phyloP scores from a whole-genome alignment of 2,329 filamentous ascomycete genomes.

The Claviceps capensis region DNA sequence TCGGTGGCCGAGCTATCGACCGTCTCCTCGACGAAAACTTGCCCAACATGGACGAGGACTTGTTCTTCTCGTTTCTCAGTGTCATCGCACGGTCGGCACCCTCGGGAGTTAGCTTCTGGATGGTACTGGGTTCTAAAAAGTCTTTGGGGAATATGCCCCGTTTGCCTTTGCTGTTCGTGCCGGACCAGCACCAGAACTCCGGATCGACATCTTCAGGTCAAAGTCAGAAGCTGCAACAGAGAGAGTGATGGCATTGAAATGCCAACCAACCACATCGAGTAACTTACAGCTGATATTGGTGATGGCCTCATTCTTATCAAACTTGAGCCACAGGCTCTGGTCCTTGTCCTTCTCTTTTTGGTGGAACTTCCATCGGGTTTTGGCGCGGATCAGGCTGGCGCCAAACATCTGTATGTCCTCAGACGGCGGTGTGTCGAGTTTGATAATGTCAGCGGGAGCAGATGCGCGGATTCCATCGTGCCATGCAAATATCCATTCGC shows the following conservation, averaged over 20 bases:
- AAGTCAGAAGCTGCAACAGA: not conserved
- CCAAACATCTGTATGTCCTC: slow-evolving; percentile 32
- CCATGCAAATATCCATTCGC: slow-evolving; percentile 45
- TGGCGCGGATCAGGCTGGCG: slow-evolving; percentile 32
- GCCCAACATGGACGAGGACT: slow-evolving; percentile 19
- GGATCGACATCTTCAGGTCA: slow-evolving; percentile 24
- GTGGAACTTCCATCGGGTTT: slow-evolving; percentile 39
- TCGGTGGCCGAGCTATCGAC: slow-evolving; percentile 17
- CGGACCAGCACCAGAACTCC: slow-evolving; percentile 44
- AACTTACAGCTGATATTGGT: slow-evolving; percentile 48
- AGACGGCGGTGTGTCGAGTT: slow-evolving; percentile 32
- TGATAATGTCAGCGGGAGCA: slow-evolving; percentile 34
- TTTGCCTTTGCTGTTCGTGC: slow-evolving; percentile 36
- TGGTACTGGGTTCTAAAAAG: slow-evolving; percentile 31
- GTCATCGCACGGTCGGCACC: slow-evolving; percentile 17
- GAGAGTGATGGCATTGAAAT: not conserved
- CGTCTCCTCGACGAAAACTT: slow-evolving; percentile 20
- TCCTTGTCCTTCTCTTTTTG: slow-evolving; percentile 30
- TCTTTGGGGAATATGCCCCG: slow-evolving; percentile 39
- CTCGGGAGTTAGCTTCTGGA: slow-evolving; percentile 22
- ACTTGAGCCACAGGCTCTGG: slow-evolving; percentile 37
- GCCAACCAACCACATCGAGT: not conserved
- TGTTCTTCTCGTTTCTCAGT: slow-evolving; percentile 22
- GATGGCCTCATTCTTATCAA: slow-evolving; percentile 54
- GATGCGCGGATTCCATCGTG: slow-evolving; percentile 39